These are phyloP conservation scores for Carpinus viminea DNA, from an alignment of 306 rosid genomes.

Conservation along the genomic window DNA sequence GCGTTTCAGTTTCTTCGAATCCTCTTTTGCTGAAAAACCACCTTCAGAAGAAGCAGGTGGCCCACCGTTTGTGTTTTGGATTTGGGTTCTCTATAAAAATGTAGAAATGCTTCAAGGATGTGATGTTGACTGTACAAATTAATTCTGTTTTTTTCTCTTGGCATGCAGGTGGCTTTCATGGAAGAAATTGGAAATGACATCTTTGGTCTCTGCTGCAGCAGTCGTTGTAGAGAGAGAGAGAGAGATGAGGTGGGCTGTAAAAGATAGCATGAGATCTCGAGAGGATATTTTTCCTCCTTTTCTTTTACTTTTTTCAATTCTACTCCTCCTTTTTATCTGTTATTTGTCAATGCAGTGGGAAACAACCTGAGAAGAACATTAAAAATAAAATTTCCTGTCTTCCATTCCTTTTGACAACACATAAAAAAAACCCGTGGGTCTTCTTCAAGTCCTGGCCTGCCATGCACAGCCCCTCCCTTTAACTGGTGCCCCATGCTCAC, in stretches of 20 bases:
- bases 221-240: slow-evolving; percentile 28
- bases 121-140: slow-evolving; percentile 20
- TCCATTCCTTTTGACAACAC: slow-evolving; percentile 30
- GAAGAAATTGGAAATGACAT: slow-evolving; percentile 46
- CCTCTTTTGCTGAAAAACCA: slow-evolving; percentile 47
- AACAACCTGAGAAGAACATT: slow-evolving; percentile 40
- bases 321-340: slow-evolving; percentile 22
- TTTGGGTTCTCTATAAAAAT: neutral
- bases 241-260: slow-evolving; percentile 27
- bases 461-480: slow-evolving; percentile 9
- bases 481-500: neutral
- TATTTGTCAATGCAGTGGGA: slow-evolving; percentile 60
- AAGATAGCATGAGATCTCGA: slow-evolving; percentile 40
- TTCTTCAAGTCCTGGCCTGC: slow-evolving; percentile 21
- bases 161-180: slow-evolving; percentile 43
- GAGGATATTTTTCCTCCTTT: slow-evolving; percentile 21
- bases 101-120: slow-evolving; percentile 1
- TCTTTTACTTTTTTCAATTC: slow-evolving; percentile 2
- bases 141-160: slow-evolving; percentile 12
- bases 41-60: slow-evolving; percentile 64
- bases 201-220: slow-evolving; percentile 33
- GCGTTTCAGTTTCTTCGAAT: slow-evolving; percentile 47
- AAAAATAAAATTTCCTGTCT: slow-evolving; percentile 33
- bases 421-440: slow-evolving; percentile 20
- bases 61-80: slow-evolving; percentile 2